phyloP scores from a whole-genome alignment of 768 basidiomycete genomes.

The Podaxis sp. region DNA sequence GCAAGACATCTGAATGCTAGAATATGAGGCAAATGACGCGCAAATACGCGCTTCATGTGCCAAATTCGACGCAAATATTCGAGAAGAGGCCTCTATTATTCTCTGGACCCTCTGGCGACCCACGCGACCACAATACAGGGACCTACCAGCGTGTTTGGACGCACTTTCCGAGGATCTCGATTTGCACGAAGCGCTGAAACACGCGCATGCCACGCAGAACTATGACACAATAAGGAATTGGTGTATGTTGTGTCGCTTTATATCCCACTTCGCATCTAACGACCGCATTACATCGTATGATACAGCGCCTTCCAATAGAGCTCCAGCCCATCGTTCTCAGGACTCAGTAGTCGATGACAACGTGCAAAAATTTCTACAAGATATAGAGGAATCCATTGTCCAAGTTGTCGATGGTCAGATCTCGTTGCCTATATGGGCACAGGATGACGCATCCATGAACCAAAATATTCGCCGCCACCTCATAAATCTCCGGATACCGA shows the following conservation, averaged over 20 bases:
- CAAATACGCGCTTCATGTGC: constrained; percentile 30
- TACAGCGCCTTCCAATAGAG: constrained; percentile 5
- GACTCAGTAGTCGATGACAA: constrained; percentile 20
- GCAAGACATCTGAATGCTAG: constrained; percentile 1
- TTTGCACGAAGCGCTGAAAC: constrained; percentile 34
- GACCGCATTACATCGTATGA: background rate
- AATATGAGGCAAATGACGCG: constrained; percentile 21
- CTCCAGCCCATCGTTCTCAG: constrained; percentile 5
- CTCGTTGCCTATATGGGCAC: constrained; percentile 32
- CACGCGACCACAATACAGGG: constrained; percentile 27
- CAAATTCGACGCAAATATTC: constrained; percentile 36
- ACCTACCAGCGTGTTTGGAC: constrained; percentile 33
- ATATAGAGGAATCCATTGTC: constrained; percentile 32
- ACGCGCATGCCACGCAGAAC: constrained; percentile 25
- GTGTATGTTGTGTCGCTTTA: constrained; percentile 22
- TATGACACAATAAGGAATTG: constrained; percentile 36
- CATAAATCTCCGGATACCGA: constrained; percentile 31
- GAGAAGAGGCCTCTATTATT: constrained; percentile 40
- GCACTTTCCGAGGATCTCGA: constrained; percentile 30
- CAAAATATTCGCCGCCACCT: constrained; percentile 27
- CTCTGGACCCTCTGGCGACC: constrained; percentile 40
- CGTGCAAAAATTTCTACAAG: constrained; percentile 24
- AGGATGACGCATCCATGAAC: constrained; percentile 22
- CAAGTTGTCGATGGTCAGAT: constrained; percentile 34
- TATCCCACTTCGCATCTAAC: constrained; percentile 2